These are phyloP conservation scores for Colletotrichum plurivorum DNA, from an alignment of 2,329 filamentous ascomycete species.

Conservation along the genomic window DNA sequence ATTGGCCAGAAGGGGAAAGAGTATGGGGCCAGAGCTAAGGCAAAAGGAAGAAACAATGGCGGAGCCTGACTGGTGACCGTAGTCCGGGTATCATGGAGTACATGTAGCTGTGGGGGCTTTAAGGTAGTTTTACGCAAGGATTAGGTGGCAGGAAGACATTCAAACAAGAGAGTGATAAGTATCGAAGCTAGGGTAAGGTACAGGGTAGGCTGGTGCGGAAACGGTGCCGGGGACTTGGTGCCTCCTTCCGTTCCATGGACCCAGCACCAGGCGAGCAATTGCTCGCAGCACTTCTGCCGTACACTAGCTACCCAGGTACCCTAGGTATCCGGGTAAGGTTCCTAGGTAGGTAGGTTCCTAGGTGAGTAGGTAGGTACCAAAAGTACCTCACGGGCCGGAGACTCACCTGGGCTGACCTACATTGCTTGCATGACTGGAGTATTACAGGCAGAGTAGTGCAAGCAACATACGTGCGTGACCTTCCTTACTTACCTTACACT, in stretches of 20 bases:
- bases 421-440: not conserved
- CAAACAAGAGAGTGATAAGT: not conserved
- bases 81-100: constrained; percentile 4
- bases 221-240: constrained; percentile 26
- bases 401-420: constrained; percentile 24
- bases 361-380: not conserved
- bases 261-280: too few species aligned
- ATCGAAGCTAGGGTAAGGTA: constrained; percentile 4
- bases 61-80: constrained; percentile 16
- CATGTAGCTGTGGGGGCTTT: not conserved
- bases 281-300: too few species aligned
- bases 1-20: constrained; percentile 26
- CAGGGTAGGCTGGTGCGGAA: constrained; percentile 20
- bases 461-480: not conserved
- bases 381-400: not conserved
- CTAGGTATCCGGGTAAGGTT: too few species aligned
- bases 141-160: not conserved
- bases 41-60: constrained; percentile 24
- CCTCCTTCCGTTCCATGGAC: constrained; percentile 5
- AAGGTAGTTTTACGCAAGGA: not conserved
- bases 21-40: constrained; percentile 11
- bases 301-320: too few species aligned
- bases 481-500: too few species aligned
- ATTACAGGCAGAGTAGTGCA: not conserved
- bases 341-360: not conserved